Conservation (phyloP, 768 basidiomycete species). For the Clitopilus passeckerianus region DNA sequence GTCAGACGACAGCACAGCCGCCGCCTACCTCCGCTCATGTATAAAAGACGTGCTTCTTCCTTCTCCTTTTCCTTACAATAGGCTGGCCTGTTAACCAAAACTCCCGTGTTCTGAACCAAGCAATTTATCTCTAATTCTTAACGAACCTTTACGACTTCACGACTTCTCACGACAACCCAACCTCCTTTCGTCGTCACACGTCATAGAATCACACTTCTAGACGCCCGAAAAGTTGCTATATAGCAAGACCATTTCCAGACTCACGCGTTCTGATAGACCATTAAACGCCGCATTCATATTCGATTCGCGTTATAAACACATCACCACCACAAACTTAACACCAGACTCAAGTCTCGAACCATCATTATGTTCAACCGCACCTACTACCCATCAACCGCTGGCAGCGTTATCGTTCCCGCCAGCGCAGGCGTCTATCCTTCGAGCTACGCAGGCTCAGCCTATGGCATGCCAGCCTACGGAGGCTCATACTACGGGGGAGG, state of each 20-base stretch:
- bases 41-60: neutral
- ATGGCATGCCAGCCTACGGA: constrained; percentile 3
- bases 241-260: neutral
- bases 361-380: constrained; percentile 11
- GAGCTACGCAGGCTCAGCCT: constrained; percentile 7
- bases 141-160: neutral
- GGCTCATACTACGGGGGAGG: constrained; percentile 6
- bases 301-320: neutral
- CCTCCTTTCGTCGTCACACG: neutral
- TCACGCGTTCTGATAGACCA: neutral
- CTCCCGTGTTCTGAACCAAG: neutral
- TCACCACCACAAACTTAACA: neutral
- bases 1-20: neutral
- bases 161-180: neutral
- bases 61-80: neutral
- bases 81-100: neutral
- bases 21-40: neutral
- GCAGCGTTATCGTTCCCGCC: constrained; percentile 14
- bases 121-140: neutral
- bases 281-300: neutral
- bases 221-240: neutral
- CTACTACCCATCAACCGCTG: constrained; percentile 13
- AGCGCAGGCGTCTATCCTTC: constrained; percentile 7
- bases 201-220: neutral
- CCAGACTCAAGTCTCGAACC: neutral